These are phyloP conservation scores for Gynandropsis gynandra DNA, from an alignment of 345 rosid species.

Conservation along the genomic window DNA sequence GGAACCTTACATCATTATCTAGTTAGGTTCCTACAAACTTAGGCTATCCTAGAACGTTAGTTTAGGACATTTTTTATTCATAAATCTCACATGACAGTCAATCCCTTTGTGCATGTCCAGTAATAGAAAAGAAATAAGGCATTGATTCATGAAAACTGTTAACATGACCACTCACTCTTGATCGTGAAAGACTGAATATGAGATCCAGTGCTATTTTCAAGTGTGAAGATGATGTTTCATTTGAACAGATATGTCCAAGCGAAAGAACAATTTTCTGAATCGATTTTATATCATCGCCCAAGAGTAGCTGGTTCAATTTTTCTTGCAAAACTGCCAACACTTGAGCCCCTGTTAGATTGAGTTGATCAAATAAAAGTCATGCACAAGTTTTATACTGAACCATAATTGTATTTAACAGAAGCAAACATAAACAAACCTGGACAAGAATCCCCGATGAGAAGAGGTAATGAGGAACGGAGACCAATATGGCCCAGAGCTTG, in stretches of 20 bases:
- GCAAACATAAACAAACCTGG: slow-evolving; percentile 44
- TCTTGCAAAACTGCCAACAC: slow-evolving; percentile 55
- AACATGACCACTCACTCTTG: slow-evolving; percentile 49
- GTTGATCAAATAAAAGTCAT: slow-evolving; percentile 18
- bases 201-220: slow-evolving; percentile 64
- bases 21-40: no score
- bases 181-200: slow-evolving; percentile 75
- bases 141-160: slow-evolving; percentile 10
- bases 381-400: slow-evolving; percentile 12
- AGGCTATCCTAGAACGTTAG: no score
- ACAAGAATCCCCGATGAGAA: slow-evolving; percentile 39
- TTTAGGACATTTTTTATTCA: no score
- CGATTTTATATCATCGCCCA: slow-evolving; percentile 80
- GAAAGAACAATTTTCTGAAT: slow-evolving; percentile 69
- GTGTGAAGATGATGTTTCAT: slow-evolving; percentile 57
- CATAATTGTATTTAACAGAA: slow-evolving; percentile 3
- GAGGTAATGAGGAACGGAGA: slow-evolving; percentile 57
- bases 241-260: slow-evolving; percentile 73
- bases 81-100: neutral
- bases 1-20: no score
- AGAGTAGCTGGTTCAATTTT: slow-evolving; percentile 67
- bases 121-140: slow-evolving; percentile 6
- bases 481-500: slow-evolving; percentile 97
- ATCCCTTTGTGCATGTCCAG: slow-evolving; percentile 2
- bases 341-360: slow-evolving; percentile 44